These are phyloP conservation scores for Evernia prunastri DNA, from an alignment of 495 filamentous ascomycete species.

Conservation along the genomic window DNA sequence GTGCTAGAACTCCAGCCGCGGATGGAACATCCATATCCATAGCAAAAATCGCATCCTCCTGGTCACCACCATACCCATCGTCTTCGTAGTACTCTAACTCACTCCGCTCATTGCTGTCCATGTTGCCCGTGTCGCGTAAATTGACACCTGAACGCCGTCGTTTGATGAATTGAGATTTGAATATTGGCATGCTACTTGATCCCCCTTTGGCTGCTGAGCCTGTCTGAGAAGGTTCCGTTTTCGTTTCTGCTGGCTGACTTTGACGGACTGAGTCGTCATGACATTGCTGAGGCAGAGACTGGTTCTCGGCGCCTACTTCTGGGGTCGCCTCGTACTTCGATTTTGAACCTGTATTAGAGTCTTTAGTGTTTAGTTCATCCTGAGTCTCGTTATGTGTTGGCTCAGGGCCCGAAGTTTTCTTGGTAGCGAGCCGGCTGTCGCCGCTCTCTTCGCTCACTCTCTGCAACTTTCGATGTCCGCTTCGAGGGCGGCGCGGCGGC, in stretches of 20 bases:
- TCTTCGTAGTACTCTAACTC: conserved; percentile 80
- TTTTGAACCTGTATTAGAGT: background rate
- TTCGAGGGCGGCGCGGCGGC: conserved; percentile 59
- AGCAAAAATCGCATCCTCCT: conserved; percentile 65
- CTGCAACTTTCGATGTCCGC: conserved; percentile 52
- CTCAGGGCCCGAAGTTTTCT: background rate
- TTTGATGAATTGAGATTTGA: conserved; percentile 32
- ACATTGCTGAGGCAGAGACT: background rate
- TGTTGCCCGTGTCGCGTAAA: conserved; percentile 62
- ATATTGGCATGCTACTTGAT: background rate
- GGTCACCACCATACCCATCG: conserved; percentile 73
- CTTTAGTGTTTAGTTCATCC: background rate
- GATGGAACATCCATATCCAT: conserved; percentile 55
- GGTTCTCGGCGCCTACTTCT: background rate
- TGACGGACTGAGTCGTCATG: background rate
- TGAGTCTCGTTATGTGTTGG: background rate
- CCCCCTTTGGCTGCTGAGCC: background rate
- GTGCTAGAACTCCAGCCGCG: conserved; percentile 10
- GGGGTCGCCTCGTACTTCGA: background rate
- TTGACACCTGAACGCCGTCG: conserved; percentile 77
- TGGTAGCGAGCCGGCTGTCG: background rate
- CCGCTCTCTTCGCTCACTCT: conserved; percentile 25
- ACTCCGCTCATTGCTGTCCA: conserved; percentile 52
- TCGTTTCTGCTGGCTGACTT: background rate
- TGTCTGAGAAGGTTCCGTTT: background rate